These are phyloP conservation scores for Lithohypha guttulata DNA, from an alignment of 2,329 filamentous ascomycete species.

Conservation along the genomic window DNA sequence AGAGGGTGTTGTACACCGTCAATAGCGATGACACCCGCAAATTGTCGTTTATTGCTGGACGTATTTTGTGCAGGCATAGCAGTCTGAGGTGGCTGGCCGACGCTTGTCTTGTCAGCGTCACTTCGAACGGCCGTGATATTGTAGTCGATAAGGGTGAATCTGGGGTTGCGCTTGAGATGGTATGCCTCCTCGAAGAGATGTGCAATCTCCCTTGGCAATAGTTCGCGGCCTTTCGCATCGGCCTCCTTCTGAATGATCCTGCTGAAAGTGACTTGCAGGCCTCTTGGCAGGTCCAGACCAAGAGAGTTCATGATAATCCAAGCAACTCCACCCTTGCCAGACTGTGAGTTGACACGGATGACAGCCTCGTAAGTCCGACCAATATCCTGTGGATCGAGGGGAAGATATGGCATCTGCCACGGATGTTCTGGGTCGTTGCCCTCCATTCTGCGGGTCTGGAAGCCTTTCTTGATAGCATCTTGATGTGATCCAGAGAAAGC, in stretches of 20 bases:
- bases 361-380: slow-evolving; percentile 96
- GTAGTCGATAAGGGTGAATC: slow-evolving; percentile 84
- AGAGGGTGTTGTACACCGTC: slow-evolving; percentile 71
- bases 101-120: slow-evolving; percentile 53
- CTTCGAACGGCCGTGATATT: slow-evolving; percentile 78
- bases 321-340: slow-evolving; percentile 84
- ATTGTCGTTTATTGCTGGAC: slow-evolving; percentile 66
- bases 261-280: slow-evolving; percentile 83
- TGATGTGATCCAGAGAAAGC: slow-evolving; percentile 89
- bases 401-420: slow-evolving; percentile 86
- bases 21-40: slow-evolving; percentile 73
- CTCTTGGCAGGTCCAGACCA: slow-evolving; percentile 82
- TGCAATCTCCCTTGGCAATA: slow-evolving; percentile 73
- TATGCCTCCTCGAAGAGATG: slow-evolving; percentile 82
- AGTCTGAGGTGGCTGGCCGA: slow-evolving; percentile 38
- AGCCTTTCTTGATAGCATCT: slow-evolving; percentile 88
- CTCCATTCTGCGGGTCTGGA: slow-evolving; percentile 53
- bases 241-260: slow-evolving; percentile 73
- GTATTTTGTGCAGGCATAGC: slow-evolving; percentile 42
- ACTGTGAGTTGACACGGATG: slow-evolving; percentile 95
- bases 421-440: slow-evolving; percentile 51
- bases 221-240: slow-evolving; percentile 71
- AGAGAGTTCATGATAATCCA: slow-evolving; percentile 88
- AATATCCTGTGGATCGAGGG: slow-evolving; percentile 85
- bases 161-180: slow-evolving; percentile 69